phyloP scores from a whole-genome alignment of 352 stramenopile genomes.

The Elongisporangium prolatum region DNA sequence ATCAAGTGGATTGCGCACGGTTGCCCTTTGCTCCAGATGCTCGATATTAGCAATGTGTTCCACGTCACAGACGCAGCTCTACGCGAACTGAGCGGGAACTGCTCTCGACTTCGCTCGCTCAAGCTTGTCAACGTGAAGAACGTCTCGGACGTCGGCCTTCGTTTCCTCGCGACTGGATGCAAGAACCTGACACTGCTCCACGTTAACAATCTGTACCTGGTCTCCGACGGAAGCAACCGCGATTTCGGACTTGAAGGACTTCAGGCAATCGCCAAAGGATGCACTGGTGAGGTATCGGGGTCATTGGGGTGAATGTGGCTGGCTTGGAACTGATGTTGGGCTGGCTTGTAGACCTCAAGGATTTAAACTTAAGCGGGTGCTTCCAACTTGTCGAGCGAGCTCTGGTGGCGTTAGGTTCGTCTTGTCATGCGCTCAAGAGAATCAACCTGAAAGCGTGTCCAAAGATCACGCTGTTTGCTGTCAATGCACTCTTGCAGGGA shows the following conservation, averaged over 20 bases:
- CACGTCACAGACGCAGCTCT: constrained; percentile 83
- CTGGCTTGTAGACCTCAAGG: constrained; percentile 26
- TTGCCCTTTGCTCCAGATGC: constrained; percentile 62
- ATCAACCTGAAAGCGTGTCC: constrained; percentile 83
- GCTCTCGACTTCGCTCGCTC: constrained; percentile 29
- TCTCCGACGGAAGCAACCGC: constrained; percentile 90
- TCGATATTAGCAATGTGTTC: constrained; percentile 79
- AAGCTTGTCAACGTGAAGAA: constrained; percentile 63
- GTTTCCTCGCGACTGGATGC: constrained; percentile 82
- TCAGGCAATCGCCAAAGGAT: constrained; percentile 72
- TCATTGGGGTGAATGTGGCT: neutral
- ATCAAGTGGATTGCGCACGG: constrained; percentile 85
- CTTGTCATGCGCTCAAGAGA: constrained; percentile 44
- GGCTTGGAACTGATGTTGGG: neutral
- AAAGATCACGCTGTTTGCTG: constrained; percentile 66
- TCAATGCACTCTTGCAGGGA: constrained; percentile 55
- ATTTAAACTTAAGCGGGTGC: constrained; percentile 63
- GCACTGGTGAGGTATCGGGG: constrained; percentile 15
- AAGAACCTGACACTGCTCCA: constrained; percentile 68
- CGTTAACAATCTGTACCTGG: constrained; percentile 80
- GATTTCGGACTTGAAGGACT: constrained; percentile 91
- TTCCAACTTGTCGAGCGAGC: constrained; percentile 81
- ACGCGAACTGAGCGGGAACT: constrained; percentile 37
- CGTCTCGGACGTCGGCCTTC: constrained; percentile 79
- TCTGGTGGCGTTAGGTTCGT: constrained; percentile 65